These are phyloP conservation scores for Blastocystis sp. DNA, from an alignment of 352 stramenopile genomes.

Conservation along the genomic window DNA sequence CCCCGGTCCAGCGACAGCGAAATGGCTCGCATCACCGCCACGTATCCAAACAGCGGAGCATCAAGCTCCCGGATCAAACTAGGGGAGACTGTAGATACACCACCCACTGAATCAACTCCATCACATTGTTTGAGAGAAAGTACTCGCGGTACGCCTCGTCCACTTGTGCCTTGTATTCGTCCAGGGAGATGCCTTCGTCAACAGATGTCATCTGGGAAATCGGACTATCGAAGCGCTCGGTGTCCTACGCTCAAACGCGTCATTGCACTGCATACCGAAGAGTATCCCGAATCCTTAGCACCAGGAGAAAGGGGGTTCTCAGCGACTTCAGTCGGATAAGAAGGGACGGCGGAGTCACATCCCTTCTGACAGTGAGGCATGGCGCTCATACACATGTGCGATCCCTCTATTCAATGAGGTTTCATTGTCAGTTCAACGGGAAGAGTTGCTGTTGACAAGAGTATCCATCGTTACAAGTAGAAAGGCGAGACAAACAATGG, in stretches of 20 bases:
- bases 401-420: slow-evolving; percentile 40
- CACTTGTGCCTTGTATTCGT: slow-evolving; percentile 79
- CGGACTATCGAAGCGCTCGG: background rate
- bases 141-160: slow-evolving; percentile 77
- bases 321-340: too few species aligned
- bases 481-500: too few species aligned
- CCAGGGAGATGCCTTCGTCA: slow-evolving; percentile 60
- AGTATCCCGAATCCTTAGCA: background rate
- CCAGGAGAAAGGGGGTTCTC: background rate
- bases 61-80: slow-evolving; percentile 63
- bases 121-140: slow-evolving; percentile 66
- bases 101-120: slow-evolving; percentile 54
- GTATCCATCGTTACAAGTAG: too few species aligned
- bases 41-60: slow-evolving; percentile 69
- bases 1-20: slow-evolving; percentile 84
- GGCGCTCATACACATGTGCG: background rate
- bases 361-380: too few species aligned
- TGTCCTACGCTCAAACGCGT: background rate
- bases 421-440: too few species aligned
- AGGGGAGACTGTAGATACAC: slow-evolving; percentile 19
- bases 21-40: slow-evolving; percentile 84
- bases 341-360: too few species aligned
- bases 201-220: background rate
- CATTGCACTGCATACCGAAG: too few species aligned
- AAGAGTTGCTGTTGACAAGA: too few species aligned